Base-by-base conservation (phyloP, 257 asterid genomes). In the Fraxinus americana region DNA sequence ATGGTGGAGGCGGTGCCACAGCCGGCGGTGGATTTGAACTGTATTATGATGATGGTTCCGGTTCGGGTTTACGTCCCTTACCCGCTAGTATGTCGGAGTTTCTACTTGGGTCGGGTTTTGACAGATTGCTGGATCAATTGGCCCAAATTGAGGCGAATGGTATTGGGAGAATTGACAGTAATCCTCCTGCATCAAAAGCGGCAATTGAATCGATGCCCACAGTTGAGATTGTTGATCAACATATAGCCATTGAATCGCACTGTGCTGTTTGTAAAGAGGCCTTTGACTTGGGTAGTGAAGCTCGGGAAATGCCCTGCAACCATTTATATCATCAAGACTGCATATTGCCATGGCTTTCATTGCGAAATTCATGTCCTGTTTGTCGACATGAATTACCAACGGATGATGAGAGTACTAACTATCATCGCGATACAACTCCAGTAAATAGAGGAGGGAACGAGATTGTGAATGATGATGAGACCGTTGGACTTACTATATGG, bases 191-290 rank as follows among this genome's bases (percentile, higher is more conserved):
- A 0, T 90, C 98, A 0, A 93, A 93, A 78, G 90, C 92, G 0
- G 94, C 98, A 3, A 84, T 93, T 61, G 98, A 89, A 23, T 87
- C 92, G 0, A 59, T 93, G 96, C 97, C 98, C 8, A 85, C 87
- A 0, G 67, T 93, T 13, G 91, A 82, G 36, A 91, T 91, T 39
- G 52, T 39, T 29, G 89, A 86, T 13, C 41, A 79, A 0, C 98
- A 90, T 32, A 41, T 91, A 39, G 76, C 75, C 0, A 74, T 83
- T 25, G 98, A 91, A 25, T 85, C 92, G 0, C 83, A 89, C 81
- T 93, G 98, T 57, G 98, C 98, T 10, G 94, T 93, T 3, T 93
- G 98, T 79, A 93, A 91, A 83, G 98, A 93, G 72, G 86, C 92
- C 35, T 93, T 93, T 43, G 96, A 88, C 73, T 50, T 91, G 74